Conservation (phyloP, 2,329 filamentous ascomycete genomes). For the Colletotrichum higginsianum region DNA sequence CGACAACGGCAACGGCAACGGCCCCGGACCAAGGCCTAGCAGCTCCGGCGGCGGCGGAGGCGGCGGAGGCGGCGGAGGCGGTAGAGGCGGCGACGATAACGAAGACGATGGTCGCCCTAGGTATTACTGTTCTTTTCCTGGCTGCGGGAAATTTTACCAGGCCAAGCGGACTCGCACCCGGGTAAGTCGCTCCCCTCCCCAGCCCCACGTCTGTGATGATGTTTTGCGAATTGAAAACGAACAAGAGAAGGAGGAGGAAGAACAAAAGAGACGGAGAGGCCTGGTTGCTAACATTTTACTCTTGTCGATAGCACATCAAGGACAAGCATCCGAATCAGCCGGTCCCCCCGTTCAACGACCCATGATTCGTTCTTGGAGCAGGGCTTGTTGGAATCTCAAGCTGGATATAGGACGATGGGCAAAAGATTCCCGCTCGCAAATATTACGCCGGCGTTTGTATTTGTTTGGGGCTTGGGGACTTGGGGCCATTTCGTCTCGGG, state of each 20-base stretch:
- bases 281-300: background rate
- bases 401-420: too few species aligned
- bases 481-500: too few species aligned
- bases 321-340: slow-evolving; percentile 1
- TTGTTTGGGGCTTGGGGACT: too few species aligned
- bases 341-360: background rate
- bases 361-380: background rate
- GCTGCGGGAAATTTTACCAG: background rate
- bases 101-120: too few species aligned
- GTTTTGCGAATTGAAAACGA: too few species aligned
- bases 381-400: background rate
- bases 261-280: background rate
- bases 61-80: background rate
- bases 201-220: background rate
- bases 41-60: background rate
- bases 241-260: background rate
- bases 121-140: background rate
- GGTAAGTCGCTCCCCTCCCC: background rate
- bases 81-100: background rate
- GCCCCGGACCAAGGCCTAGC: background rate
- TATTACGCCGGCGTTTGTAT: too few species aligned
- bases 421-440: too few species aligned
- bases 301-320: background rate
- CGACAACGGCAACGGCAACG: background rate
- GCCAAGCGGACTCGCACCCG: background rate